These are phyloP conservation scores for Ricinus communis DNA, from an alignment of 345 rosid genomes.

Conservation along the genomic window DNA sequence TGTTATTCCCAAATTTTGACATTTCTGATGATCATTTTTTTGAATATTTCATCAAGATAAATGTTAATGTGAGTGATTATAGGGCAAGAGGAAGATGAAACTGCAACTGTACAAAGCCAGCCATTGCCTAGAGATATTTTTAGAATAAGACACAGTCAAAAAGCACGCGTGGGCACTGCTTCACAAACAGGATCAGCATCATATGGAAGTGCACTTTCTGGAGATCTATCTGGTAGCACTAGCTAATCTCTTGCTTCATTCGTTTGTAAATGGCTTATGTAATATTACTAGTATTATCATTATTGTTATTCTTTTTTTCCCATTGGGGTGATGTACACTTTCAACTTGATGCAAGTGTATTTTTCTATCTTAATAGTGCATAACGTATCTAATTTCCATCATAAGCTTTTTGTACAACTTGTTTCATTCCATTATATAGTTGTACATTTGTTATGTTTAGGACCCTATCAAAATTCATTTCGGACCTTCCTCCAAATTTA, in stretches of 20 bases:
- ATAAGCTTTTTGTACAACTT: too few species aligned
- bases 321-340: too few species aligned
- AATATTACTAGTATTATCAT: too few species aligned
- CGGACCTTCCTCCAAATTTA: too few species aligned
- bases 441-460: too few species aligned
- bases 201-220: constrained; percentile 83
- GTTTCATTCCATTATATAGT: too few species aligned
- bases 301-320: not conserved
- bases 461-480: too few species aligned
- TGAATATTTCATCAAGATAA: not conserved
- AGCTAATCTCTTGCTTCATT: constrained; percentile 28
- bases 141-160: constrained; percentile 74
- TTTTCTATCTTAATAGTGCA: not conserved
- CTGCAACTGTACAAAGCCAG: constrained; percentile 68
- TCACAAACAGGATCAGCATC: constrained; percentile 87
- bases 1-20: not conserved
- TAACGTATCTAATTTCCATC: not conserved
- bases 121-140: constrained; percentile 74
- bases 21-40: not conserved
- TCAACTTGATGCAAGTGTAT: not conserved
- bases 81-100: constrained; percentile 83
- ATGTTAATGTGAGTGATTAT: too few species aligned
- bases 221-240: constrained; percentile 83
- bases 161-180: constrained; percentile 57
- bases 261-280: not conserved